A percentile compares a stretch with the other conserved stretches of the same genome.
phyloP scores from a whole-genome alignment of 345 rosid species.

The Pistacia vera region DNA sequence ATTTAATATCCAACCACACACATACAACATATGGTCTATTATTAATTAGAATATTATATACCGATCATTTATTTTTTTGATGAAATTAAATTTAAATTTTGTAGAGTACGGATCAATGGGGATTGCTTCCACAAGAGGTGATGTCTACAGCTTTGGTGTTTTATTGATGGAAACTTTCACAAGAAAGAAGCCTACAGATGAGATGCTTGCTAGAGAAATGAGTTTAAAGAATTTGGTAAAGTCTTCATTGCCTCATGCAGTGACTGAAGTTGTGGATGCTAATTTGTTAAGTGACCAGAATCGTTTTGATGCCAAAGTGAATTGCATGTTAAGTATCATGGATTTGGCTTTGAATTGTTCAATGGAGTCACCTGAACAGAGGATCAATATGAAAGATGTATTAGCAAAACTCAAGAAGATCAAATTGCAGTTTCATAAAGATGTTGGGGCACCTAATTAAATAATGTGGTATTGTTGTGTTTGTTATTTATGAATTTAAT shows the following conservation, averaged over 20 bases:
- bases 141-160: not conserved
- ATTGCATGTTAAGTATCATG: not conserved
- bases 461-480: not conserved
- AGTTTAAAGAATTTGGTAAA: not conserved
- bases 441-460: not conserved
- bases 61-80: not conserved
- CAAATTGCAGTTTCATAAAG: not conserved
- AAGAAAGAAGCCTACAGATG: not conserved
- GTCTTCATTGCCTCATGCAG: not conserved
- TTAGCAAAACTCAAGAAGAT: not conserved
- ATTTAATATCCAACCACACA: not conserved
- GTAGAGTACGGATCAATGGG: not conserved
- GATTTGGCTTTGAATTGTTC: not conserved
- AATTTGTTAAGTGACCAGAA: not conserved
- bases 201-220: not conserved
- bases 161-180: not conserved
- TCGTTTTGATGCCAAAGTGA: too few species aligned
- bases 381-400: not conserved
- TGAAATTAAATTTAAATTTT: not conserved
- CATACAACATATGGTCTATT: not conserved
- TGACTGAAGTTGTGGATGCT: not conserved
- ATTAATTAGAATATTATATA: too few species aligned
- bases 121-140: not conserved
- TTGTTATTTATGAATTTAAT: too few species aligned
- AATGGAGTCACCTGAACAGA: not conserved